These are phyloP conservation scores for Entophlyctis luteolus DNA, from an alignment of 192 early-diverging fungal genomes.

Conservation along the genomic window DNA sequence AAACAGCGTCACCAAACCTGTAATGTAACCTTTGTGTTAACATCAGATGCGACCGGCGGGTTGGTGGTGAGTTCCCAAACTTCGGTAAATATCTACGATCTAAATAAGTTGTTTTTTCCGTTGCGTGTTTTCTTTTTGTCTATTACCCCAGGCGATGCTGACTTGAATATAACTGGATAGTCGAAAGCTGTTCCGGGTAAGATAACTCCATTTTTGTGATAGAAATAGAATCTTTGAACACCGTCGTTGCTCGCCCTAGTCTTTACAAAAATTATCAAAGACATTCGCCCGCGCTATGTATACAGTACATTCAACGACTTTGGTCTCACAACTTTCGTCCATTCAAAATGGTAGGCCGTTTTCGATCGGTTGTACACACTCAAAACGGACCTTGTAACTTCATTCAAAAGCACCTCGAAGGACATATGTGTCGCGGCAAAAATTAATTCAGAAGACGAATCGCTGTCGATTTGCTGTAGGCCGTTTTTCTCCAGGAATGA, in stretches of 20 bases:
- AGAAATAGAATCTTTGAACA: conserved; percentile 48
- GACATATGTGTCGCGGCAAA: conserved; percentile 28
- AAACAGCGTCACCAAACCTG: conserved; percentile 23
- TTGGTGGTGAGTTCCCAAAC: conserved; percentile 34
- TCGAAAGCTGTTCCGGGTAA: conserved; percentile 50
- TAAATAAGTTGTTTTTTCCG: not conserved
- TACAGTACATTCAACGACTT: conserved; percentile 40
- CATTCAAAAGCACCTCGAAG: conserved; percentile 32
- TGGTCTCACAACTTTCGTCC: conserved; percentile 19
- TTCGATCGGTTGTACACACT: conserved; percentile 48
- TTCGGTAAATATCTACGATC: conserved; percentile 37
- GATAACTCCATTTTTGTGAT: conserved; percentile 43
- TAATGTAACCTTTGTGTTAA: conserved; percentile 21
- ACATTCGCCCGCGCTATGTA: not conserved
- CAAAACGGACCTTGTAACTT: conserved; percentile 36
- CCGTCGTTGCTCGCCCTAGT: conserved; percentile 29
- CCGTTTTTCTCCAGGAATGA: not conserved
- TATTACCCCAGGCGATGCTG: conserved; percentile 34
- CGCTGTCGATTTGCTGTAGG: not conserved
- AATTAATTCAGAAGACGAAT: conserved; percentile 14
- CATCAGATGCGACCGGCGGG: conserved; percentile 7
- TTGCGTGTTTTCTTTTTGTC: not conserved
- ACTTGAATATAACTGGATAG: conserved; percentile 50
- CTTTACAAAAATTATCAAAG: conserved; percentile 7
- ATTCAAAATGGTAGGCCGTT: conserved; percentile 42